These are phyloP conservation scores for Stachybotrys chartarum DNA, from an alignment of 2,329 filamentous ascomycete genomes.

Conservation along the genomic window DNA sequence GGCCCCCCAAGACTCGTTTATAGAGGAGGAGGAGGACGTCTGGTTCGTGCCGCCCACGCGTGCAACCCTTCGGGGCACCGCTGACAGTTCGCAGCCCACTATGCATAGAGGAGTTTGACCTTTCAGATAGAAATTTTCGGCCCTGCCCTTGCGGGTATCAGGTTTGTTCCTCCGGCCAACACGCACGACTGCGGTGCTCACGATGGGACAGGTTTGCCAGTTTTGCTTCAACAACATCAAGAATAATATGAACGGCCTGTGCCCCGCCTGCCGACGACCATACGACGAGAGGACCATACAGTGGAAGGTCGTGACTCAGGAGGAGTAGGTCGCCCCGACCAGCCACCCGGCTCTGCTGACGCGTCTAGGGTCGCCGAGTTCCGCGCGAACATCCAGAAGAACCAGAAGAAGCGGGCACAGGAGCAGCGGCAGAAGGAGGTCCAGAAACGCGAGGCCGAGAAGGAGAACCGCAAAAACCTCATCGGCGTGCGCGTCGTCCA, in stretches of 20 bases:
- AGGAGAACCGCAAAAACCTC: conserved; percentile 89
- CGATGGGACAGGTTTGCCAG: conserved; percentile 72
- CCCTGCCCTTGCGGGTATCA: conserved; percentile 98
- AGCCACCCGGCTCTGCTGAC: conserved; percentile 9
- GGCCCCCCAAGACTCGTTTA: conserved; percentile 63
- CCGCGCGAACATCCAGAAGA: conserved; percentile 73
- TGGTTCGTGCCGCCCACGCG: conserved; percentile 41
- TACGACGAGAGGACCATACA: conserved; percentile 97
- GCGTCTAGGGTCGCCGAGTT: conserved; percentile 60
- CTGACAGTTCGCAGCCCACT: conserved; percentile 60
- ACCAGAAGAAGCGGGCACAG: conserved; percentile 84
- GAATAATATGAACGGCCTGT: conserved; percentile 94
- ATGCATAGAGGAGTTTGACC: conserved; percentile 97
- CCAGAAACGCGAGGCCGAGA: conserved; percentile 93
- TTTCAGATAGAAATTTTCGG: conserved; percentile 93
- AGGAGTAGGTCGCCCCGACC: conserved; percentile 63
- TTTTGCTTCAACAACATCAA: conserved; percentile 99
- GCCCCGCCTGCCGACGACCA: conserved; percentile 89
- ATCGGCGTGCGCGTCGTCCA: conserved; percentile 94
- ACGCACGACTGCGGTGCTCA: neutral
- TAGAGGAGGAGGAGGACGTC: conserved; percentile 64
- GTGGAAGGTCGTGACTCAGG: conserved; percentile 88
- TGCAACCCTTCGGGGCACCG: neutral
- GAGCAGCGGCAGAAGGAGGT: conserved; percentile 85
- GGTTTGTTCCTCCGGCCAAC: conserved; percentile 41